Conservation (phyloP, 176 grass and related monocot genomes). For the Carex cristatella region DNA sequence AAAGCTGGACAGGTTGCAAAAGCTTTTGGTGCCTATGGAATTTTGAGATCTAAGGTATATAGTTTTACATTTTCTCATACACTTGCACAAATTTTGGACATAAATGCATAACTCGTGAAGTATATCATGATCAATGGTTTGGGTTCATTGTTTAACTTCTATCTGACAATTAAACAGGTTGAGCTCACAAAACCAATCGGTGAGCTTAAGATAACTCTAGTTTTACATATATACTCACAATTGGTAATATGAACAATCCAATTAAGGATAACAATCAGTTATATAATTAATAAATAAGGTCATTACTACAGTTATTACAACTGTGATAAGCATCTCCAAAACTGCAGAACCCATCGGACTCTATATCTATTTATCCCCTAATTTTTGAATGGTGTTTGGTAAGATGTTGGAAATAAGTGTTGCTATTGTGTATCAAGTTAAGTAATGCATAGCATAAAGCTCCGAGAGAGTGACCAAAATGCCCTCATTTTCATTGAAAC, state of each 20-base stretch:
- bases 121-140: neutral
- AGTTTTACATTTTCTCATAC: constrained; percentile 14
- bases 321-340: neutral
- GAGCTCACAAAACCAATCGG: neutral
- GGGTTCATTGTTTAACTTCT: neutral
- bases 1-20: constrained; percentile 93
- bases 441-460: neutral
- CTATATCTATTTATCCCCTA: neutral
- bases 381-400: neutral
- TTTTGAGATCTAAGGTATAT: constrained; percentile 89
- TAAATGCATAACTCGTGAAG: neutral
- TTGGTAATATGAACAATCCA: neutral
- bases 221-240: neutral
- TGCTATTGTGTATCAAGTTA: neutral
- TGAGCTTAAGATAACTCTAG: neutral
- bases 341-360: neutral
- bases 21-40: constrained; percentile 98
- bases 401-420: neutral
- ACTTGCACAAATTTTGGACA: neutral
- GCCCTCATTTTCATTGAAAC: neutral
- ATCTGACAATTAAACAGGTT: neutral
- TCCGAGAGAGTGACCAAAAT: neutral
- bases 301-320: neutral
- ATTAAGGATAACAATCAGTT: neutral
- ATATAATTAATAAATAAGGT: neutral